Evolutionary conservation across 306 rosid genomes (phyloP), one percentile per base, ranked within the genome.

Genomic region (Spatholobus suberectus): DNA sequence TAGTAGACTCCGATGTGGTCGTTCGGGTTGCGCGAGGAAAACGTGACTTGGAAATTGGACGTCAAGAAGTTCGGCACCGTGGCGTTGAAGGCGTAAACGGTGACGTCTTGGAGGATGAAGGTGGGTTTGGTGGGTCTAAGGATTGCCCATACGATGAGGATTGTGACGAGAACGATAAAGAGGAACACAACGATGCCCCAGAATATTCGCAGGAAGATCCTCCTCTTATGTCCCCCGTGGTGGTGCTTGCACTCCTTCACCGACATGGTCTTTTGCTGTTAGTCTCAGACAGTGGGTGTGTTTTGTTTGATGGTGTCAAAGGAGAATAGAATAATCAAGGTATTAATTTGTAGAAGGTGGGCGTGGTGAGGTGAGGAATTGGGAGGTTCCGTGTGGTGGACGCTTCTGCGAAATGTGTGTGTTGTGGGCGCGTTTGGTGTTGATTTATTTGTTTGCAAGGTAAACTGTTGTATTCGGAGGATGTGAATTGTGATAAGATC

Each of bases 61-160:
- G 98, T 94, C 23, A 96, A 54, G 54, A 94, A 71, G 78, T 93
- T 96, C 2, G 98, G 85, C 2, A 63, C 49, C 71, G 91, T 80
- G 86, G 89, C 87, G 89, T 94, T 96, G 94, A 96, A 96, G 86
- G 96, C 91, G 81, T 81, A 92, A 0, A 96, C 92, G 82, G 99
- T 94, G 85, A 87, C 92, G 84, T 96, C 99, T 72, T 92, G 91
- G 78, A 96, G 97, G 43, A 87, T 7, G 88, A 96, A 96, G 14
- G 90, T 76, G 5, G 98, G 99, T 13, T 94, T 94, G 0, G 94
- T 49, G 0, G 99, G 99, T 63, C 81, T 89, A 8, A 96, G 92
- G 24, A 89, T 38, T 2, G 94, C 94, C 98, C 98, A 96, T 41
- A 94, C 54, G 24, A 96, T 27, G 2, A 96, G 94, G 68, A 96